These are phyloP conservation scores for Nelumbo lutea DNA, from an alignment of 164 flowering plant species.

Conservation along the genomic window DNA sequence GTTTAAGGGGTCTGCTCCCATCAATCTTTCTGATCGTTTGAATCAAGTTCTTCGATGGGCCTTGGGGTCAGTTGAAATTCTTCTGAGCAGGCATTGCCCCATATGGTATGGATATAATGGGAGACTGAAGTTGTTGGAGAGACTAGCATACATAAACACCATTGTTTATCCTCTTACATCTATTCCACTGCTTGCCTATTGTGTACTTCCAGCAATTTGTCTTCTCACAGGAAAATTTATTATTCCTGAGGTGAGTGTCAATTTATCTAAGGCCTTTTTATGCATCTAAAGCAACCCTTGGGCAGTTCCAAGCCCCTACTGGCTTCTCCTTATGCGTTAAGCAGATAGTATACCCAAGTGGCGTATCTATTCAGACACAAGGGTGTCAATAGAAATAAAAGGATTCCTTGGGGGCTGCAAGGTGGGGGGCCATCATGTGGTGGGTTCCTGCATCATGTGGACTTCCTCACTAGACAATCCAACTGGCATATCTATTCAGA, in stretches of 20 bases:
- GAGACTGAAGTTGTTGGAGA: slow-evolving; percentile 65
- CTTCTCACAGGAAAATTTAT: slow-evolving; percentile 90
- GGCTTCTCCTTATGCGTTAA: neutral
- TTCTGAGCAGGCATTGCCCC: slow-evolving; percentile 96
- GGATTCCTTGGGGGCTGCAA: too few relatives aligned
- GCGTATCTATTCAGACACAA: too few relatives aligned
- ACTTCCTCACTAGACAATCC: too few relatives aligned
- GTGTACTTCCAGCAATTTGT: slow-evolving; percentile 88
- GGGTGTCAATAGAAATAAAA: too few relatives aligned
- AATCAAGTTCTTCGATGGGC: slow-evolving; percentile 99
- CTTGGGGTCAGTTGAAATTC: slow-evolving; percentile 88
- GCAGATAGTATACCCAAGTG: too few relatives aligned
- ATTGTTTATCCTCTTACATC: slow-evolving; percentile 90
- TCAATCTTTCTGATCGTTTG: slow-evolving; percentile 97
- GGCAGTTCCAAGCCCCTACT: neutral
- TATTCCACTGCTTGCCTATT: slow-evolving; percentile 82
- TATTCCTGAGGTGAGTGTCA: slow-evolving; percentile 74
- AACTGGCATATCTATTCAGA: too few relatives aligned
- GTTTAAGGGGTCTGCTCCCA: slow-evolving; percentile 98
- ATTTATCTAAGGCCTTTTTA: neutral
- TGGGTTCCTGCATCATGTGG: too few relatives aligned
- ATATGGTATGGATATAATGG: slow-evolving; percentile 97
- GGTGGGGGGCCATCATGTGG: too few relatives aligned
- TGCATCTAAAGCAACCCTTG: neutral
- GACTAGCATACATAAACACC: slow-evolving; percentile 91